Evolutionary conservation across 2,329 filamentous ascomycete species (phyloP), one percentile per base, ranked within the genome.

Genomic region (Calycina herbarum): DNA sequence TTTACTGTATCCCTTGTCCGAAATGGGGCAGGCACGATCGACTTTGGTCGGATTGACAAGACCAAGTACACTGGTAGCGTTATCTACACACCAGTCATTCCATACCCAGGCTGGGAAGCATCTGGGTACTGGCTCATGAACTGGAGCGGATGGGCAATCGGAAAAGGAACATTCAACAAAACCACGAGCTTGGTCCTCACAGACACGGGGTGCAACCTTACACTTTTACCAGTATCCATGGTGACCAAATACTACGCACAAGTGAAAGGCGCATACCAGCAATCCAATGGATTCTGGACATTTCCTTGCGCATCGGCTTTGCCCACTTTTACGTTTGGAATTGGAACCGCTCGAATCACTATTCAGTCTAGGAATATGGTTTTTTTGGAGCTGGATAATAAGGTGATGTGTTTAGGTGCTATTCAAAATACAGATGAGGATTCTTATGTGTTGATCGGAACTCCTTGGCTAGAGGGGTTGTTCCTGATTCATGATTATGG

Each of bases 51-150:
- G 75, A 83, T 86, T 67, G 80, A 86, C 76, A 71, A 64, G 15
- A 74, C 76, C 66, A 82, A 83, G 72, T 84, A 84, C 79, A 82
- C 78, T 0, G 84, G 84, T 33, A 66, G 71, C 45, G 81, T 87
- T 72, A 78, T 78, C 63, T 87, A 85, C 73, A 76, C 79, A n/a
- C 67, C 77, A n/a, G 63, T 71, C 13, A 67, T 64, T 11, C 64
- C 66, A 13, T 66, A 68, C 13, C 80, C 83, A 64, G 78, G 81
- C 71, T 79, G 69, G 66, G 74, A 73, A 62, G 75, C 81, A 7
- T 66, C 64, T 2, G 82, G 82, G 40, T 86, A 80, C 77, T 87
- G 85, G 84, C 76, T 79, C 38, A 83, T 85, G 61, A 81, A 84
- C 67, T 79, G 78, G 66, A 84, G 82, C 68, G 77, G 80, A 33